Base-by-base conservation (phyloP, 2,329 filamentous ascomycete genomes). In the Emergomyces orientalis region DNA sequence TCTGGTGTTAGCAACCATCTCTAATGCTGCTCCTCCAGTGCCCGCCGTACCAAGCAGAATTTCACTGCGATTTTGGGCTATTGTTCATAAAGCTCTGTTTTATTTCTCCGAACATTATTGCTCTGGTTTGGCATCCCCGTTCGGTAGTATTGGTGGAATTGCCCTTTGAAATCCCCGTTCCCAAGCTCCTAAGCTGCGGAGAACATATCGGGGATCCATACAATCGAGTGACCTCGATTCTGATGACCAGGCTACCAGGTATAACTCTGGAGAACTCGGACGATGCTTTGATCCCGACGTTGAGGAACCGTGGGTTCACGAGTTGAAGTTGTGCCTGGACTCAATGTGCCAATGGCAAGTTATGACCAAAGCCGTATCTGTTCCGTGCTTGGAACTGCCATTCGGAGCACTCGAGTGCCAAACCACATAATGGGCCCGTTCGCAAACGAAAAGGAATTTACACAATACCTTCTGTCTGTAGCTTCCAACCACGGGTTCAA, bases 191-290 rank as follows among this genome's bases (percentile, higher is more conserved):
- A 27, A 67, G 63, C 61, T 75, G 68, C 45, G 72, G 74, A 5
- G 72, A 75, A 54, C 72, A 77, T 58, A 68, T 66, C 5, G 43
- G 14, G 7, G 30, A 34, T 64, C 54, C 52, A 27, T 7, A 62
- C 63, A 67, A 69, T 34, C 8, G 19, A 7, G 59, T 69, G 14
- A 62, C 76, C 58, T 76, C 75, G n/a, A 76, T 76, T 47, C 60
- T 77, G 30, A 78, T 79, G 75, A 78, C 75, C n/a, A 71, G 75
- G 32, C 63, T 77, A 58, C 75, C 73, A 22, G 74, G 76, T 5
- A 61, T 67, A 7, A 59, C 69, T 13, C 65, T 77, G 32, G 69
- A 67, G 22, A 72, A 75, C 59, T 67, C 66, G 2, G 65, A 63
- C 22, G 67, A 75, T 60, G 45, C 22, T 66, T 77, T 43, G 63